Evolutionary conservation across 2,329 filamentous ascomycete genomes (phyloP).

Genomic region (Coniochaeta sp.): DNA sequence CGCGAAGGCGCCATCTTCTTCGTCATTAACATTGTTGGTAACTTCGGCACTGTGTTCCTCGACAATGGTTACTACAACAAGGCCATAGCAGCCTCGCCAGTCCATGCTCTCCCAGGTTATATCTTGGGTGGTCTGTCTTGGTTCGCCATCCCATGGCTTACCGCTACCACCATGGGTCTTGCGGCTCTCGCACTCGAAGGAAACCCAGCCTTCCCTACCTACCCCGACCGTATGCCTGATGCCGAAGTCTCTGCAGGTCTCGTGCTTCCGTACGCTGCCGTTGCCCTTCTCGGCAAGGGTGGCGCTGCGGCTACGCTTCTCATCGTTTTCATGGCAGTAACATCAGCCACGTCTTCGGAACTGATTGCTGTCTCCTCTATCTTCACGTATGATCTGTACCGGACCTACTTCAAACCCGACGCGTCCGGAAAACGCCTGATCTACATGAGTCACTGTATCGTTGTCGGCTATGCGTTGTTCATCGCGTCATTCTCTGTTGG

Average conservation of each 20-base stretch:
- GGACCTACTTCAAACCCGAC: slow-evolving; percentile 73
- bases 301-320: slow-evolving; percentile 73
- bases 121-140: slow-evolving; percentile 79
- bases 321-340: slow-evolving; percentile 86
- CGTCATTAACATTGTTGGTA: slow-evolving; percentile 67
- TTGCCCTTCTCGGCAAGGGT: slow-evolving; percentile 73
- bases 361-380: slow-evolving; percentile 84
- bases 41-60: slow-evolving; percentile 78
- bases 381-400: slow-evolving; percentile 82
- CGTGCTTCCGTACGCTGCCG: slow-evolving; percentile 77
- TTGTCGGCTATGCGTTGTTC: slow-evolving; percentile 62
- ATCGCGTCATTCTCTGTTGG: slow-evolving; percentile 76
- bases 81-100: slow-evolving; percentile 79
- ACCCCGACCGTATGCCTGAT: slow-evolving; percentile 61
- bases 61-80: slow-evolving; percentile 93
- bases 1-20: slow-evolving; percentile 82
- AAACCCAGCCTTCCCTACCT: slow-evolving; percentile 65
- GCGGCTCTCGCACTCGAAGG: slow-evolving; percentile 72
- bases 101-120: slow-evolving; percentile 81
- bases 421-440: slow-evolving; percentile 73
- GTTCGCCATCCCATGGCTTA: slow-evolving; percentile 91
- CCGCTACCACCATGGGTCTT: slow-evolving; percentile 82
- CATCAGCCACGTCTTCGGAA: slow-evolving; percentile 73
- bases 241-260: slow-evolving; percentile 75
- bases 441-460: slow-evolving; percentile 68